Evolutionary conservation across 2,329 filamentous ascomycete species (phyloP).

Genomic region (Penicillium sp.): DNA sequence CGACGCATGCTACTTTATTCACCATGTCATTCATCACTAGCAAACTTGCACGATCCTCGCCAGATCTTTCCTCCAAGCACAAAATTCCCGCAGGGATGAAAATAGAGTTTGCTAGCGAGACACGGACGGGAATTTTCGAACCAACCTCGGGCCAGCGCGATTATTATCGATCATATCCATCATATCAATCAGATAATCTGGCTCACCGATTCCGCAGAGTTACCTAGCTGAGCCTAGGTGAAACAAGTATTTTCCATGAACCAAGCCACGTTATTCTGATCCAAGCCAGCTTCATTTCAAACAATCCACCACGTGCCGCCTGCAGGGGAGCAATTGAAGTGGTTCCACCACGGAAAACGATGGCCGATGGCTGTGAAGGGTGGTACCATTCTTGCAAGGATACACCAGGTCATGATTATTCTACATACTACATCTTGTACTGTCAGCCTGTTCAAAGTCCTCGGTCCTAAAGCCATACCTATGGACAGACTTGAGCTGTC

Average conservation of each 20-base stretch:
- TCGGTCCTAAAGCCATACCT: background rate
- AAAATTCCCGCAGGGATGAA: background rate
- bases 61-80: background rate
- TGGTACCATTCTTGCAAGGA: background rate
- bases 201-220: background rate
- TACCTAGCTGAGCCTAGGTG: background rate
- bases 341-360: background rate
- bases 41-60: background rate
- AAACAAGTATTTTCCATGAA: no score
- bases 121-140: background rate
- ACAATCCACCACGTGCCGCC: background rate
- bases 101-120: conserved; percentile 1
- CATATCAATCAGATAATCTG: conserved; percentile 16
- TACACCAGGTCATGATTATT: background rate
- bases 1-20: background rate
- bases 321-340: background rate
- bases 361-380: background rate
- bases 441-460: background rate
- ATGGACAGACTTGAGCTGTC: background rate
- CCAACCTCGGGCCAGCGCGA: background rate
- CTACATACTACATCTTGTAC: no score
- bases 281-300: background rate
- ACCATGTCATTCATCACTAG: background rate
- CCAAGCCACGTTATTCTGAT: no score
- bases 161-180: conserved; percentile 15